Percentiles rank a stretch among this genome's conserved stretches.
These are phyloP conservation scores for Solanum aculeatissimum DNA, from an alignment of 305 asterid genomes.

Conservation along the genomic window DNA sequence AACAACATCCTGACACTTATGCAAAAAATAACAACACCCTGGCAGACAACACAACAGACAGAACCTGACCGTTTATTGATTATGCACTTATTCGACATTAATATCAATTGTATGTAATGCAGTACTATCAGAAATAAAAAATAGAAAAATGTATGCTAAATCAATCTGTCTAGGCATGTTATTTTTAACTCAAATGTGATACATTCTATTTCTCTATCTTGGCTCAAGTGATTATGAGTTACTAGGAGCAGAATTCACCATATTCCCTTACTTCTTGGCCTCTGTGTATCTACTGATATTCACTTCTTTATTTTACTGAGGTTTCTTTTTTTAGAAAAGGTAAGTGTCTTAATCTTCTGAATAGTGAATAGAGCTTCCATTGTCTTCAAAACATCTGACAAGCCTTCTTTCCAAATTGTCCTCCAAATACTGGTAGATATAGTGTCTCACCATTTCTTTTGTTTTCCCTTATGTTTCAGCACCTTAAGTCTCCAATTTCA, in stretches of 20 bases:
- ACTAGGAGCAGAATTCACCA: background rate
- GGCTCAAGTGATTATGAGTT: background rate
- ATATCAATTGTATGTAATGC: background rate
- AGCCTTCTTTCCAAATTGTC: background rate
- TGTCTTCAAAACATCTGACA: background rate
- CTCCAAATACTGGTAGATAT: background rate
- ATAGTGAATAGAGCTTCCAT: background rate
- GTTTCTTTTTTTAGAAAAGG: background rate
- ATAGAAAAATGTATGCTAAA: background rate
- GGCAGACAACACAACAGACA: background rate
- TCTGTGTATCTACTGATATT: background rate
- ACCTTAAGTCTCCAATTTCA: background rate
- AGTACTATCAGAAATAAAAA: background rate
- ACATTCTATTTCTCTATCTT: background rate
- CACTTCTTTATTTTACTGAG: background rate
- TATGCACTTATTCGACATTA: background rate
- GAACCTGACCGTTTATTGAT: background rate
- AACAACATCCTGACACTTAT: background rate
- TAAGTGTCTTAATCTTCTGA: background rate
- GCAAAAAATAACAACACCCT: background rate
- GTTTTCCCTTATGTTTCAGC: background rate
- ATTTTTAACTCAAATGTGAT: background rate
- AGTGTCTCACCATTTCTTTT: background rate
- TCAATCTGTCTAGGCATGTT: background rate
- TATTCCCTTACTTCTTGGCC: background rate